Evolutionary conservation across 176 grass and related monocot genomes (phyloP).

Genomic region (Pontederia paniculata): DNA sequence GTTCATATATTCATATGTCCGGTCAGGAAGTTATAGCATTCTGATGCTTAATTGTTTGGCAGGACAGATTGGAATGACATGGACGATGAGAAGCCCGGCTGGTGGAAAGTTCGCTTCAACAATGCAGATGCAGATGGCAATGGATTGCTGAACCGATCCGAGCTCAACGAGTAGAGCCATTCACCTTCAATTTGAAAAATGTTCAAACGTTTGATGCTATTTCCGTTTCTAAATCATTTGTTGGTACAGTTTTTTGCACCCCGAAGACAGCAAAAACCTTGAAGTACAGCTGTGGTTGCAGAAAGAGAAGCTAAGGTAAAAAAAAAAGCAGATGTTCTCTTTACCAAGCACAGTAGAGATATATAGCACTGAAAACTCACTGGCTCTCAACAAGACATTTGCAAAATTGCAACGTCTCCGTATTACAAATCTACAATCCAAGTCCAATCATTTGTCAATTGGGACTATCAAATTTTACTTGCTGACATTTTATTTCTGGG

Average conservation of each 20-base stretch:
- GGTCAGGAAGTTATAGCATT: no score
- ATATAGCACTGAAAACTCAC: no score
- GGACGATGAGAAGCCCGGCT: constrained; percentile 10
- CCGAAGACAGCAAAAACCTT: constrained; percentile 27
- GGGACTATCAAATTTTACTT: no score
- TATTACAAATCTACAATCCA: neutral
- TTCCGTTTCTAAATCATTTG: neutral
- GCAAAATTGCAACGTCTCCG: neutral
- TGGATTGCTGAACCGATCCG: constrained; percentile 16
- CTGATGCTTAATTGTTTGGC: no score
- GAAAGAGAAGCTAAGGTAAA: constrained; percentile 36
- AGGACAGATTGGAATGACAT: constrained; percentile 26
- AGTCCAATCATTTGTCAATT: no score
- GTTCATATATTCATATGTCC: no score
- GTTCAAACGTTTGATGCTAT: neutral
- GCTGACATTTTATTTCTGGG: no score
- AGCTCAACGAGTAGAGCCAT: constrained; percentile 27
- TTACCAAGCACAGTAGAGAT: no score
- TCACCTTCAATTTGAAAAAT: neutral
- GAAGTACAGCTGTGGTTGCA: constrained; percentile 25
- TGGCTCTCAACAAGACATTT: no score
- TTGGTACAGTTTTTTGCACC: constrained; percentile 27
- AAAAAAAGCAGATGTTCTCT: no score
- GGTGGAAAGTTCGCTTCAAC: constrained; percentile 28
- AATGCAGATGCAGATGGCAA: constrained; percentile 28